These are phyloP conservation scores for Colletotrichum sp. DNA, from an alignment of 2,329 filamentous ascomycete genomes.

Conservation along the genomic window DNA sequence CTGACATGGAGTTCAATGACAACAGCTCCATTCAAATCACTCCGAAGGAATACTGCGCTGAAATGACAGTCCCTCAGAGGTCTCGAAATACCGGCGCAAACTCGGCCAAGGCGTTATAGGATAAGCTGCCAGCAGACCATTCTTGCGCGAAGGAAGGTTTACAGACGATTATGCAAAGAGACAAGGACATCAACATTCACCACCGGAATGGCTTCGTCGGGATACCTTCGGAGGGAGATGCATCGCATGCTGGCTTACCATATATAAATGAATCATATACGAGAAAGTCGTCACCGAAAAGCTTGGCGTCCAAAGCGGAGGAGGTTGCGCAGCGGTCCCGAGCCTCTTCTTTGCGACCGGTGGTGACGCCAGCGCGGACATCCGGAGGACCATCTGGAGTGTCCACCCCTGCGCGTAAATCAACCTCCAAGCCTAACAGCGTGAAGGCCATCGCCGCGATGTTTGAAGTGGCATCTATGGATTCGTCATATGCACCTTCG, in stretches of 20 bases:
- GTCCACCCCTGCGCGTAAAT: constrained; percentile 12
- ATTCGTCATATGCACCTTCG: constrained; percentile 23
- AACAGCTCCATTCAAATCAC: constrained; percentile 4
- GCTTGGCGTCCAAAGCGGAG: constrained; percentile 4
- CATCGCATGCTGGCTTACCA: not conserved
- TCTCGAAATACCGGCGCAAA: not conserved
- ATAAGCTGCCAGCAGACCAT: not conserved
- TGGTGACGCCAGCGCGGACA: not conserved
- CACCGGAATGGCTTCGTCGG: not conserved
- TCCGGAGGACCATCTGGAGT: not conserved
- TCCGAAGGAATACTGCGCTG: not conserved
- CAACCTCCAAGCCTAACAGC: constrained; percentile 31
- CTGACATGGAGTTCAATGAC: not conserved
- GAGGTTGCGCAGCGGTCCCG: constrained; percentile 6
- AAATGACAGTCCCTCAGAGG: not conserved
- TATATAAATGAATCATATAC: not conserved
- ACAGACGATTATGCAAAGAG: not conserved
- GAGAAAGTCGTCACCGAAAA: not conserved
- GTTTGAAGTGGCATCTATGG: constrained; percentile 46
- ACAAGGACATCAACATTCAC: not conserved
- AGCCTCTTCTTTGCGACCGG: not conserved
- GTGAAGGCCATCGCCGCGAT: constrained; percentile 58
- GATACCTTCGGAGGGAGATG: not conserved
- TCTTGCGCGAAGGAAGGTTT: not conserved
- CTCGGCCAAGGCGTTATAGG: not conserved